Conservation (phyloP, 2,329 filamentous ascomycete species). For the Grosmannia clavigera region DNA sequence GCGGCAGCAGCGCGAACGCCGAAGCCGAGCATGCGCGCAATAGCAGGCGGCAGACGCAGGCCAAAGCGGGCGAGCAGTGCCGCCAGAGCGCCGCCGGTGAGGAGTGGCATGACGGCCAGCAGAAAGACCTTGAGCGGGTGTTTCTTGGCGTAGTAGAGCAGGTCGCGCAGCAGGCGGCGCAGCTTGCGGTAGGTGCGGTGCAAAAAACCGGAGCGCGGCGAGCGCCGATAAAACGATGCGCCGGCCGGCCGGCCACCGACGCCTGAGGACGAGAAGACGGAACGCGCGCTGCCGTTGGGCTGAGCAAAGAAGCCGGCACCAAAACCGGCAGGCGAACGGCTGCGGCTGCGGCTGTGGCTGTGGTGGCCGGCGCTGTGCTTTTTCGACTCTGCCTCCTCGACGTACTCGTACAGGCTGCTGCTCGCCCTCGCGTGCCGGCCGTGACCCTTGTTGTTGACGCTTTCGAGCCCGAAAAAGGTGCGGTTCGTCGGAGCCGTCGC, state of each 20-base stretch:
- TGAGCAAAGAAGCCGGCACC: constrained; percentile 32
- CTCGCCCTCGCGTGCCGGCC: background rate
- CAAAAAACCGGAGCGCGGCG: constrained; percentile 70
- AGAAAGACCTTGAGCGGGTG: constrained; percentile 82
- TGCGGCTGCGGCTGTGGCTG: background rate
- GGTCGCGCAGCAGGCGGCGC: constrained; percentile 65
- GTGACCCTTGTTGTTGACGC: constrained; percentile 2
- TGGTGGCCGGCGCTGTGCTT: constrained; percentile 15
- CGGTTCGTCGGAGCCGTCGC: constrained; percentile 4
- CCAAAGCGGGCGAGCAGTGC: constrained; percentile 71
- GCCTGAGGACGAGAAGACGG: constrained; percentile 28
- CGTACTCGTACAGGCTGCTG: background rate
- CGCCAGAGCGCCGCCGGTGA: constrained; percentile 71
- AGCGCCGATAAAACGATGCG: constrained; percentile 61
- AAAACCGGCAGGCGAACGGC: constrained; percentile 6
- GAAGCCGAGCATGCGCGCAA: constrained; percentile 47
- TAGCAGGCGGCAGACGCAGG: constrained; percentile 54
- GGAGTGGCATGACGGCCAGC: constrained; percentile 74
- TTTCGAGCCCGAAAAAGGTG: constrained; percentile 8
- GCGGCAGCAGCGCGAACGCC: constrained; percentile 38
- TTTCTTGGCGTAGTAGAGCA: constrained; percentile 67
- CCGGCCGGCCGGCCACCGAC: constrained; percentile 6
- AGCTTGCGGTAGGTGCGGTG: constrained; percentile 62
- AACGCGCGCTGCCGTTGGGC: constrained; percentile 29
- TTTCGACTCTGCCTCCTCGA: too few relatives aligned